Conservation (phyloP, 2,329 filamentous ascomycete genomes). For the Microcera coccophila region DNA sequence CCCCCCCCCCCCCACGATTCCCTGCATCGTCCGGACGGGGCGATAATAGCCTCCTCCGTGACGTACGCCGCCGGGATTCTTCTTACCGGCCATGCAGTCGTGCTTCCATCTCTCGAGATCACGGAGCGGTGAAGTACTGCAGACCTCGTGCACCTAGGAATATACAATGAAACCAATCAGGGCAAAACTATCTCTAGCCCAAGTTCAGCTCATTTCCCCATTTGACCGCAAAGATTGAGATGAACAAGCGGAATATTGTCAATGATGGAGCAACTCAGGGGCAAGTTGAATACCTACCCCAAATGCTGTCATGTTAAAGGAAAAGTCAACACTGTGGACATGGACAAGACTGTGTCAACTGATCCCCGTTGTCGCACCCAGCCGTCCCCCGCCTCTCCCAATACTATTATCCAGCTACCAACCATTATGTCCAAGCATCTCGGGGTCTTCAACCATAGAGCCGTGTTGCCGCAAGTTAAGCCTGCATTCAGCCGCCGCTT, state of each 20-base stretch:
- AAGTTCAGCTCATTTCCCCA: constrained; percentile 7
- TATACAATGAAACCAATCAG: background rate
- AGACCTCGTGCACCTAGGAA: constrained; percentile 10
- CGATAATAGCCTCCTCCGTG: constrained; percentile 9
- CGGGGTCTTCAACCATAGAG: constrained; percentile 5
- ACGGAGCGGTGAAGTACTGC: constrained; percentile 10
- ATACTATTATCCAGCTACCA: background rate
- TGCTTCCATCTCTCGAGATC: constrained; percentile 23
- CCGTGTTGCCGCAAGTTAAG: constrained; percentile 13
- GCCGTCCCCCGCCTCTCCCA: background rate
- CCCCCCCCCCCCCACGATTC: constrained; percentile 5
- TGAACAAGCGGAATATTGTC: background rate
- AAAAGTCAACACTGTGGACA: too few relatives aligned
- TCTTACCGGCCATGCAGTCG: constrained; percentile 18
- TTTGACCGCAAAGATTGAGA: too few relatives aligned
- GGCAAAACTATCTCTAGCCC: constrained; percentile 11
- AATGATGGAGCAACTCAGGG: too few relatives aligned
- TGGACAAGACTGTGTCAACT: too few relatives aligned
- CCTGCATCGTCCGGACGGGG: constrained; percentile 10
- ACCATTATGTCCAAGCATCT: background rate
- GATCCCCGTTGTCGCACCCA: too few relatives aligned
- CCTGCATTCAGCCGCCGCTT: constrained; percentile 11
- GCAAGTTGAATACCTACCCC: too few relatives aligned
- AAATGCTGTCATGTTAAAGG: too few relatives aligned
- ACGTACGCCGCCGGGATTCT: constrained; percentile 6